phyloP scores from a whole-genome alignment of 1,284 basidiomycete genomes.

The Cutaneotrichosporon curvatum region DNA sequence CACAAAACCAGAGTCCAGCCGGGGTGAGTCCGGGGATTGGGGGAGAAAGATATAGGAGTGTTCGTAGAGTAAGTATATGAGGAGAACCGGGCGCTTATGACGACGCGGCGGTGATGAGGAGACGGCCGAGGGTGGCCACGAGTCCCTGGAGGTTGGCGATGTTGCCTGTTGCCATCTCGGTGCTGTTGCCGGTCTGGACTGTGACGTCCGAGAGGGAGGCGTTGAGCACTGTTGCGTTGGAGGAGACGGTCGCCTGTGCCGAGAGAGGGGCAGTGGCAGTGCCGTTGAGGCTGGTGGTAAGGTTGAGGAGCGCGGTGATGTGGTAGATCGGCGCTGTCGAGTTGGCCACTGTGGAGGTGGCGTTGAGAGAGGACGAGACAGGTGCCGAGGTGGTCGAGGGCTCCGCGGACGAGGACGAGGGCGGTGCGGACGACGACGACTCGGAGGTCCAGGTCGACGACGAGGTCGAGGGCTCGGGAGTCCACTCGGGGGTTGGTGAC shows the following conservation, averaged over 20 bases:
- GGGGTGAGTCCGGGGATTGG: no score
- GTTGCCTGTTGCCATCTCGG: not conserved
- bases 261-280: not conserved
- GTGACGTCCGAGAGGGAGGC: not conserved
- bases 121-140: not conserved
- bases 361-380: slow-evolving; percentile 1
- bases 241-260: not conserved
- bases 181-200: not conserved
- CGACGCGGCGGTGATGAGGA: not conserved
- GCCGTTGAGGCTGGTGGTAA: not conserved
- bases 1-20: no score
- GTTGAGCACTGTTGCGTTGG: not conserved
- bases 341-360: not conserved
- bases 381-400: slow-evolving; percentile 10
- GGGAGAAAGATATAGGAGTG: no score
- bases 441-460: not conserved
- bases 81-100: not conserved
- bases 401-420: slow-evolving; percentile 24
- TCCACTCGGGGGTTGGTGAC: slow-evolving; percentile 8
- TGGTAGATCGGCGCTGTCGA: not conserved
- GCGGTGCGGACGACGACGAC: not conserved
- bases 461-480: not conserved
- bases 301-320: not conserved
- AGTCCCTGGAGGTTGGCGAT: not conserved
- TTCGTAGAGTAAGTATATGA: no score